Evolutionary conservation across 768 basidiomycete species (phyloP).

Genomic region (Wakefieldia striispora): DNA sequence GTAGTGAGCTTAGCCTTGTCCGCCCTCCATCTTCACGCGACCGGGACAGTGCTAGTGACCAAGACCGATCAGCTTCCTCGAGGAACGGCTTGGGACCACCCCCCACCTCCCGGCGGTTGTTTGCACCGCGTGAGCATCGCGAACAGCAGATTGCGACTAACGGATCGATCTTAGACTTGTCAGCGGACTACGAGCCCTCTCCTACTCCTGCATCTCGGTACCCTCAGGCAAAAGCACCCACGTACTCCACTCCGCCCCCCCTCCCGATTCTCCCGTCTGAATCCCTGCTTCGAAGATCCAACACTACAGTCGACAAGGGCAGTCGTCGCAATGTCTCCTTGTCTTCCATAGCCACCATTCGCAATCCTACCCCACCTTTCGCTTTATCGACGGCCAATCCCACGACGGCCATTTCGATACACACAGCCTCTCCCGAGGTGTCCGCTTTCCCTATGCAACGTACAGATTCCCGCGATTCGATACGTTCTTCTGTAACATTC

Average conservation of each 20-base stretch:
- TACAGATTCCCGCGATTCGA: slow-evolving; percentile 46
- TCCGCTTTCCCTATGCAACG: slow-evolving; percentile 37
- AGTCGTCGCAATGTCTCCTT: slow-evolving; percentile 44
- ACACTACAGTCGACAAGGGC: slow-evolving; percentile 22
- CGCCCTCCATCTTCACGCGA: slow-evolving; percentile 28
- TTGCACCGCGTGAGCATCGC: slow-evolving; percentile 56
- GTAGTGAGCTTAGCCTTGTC: slow-evolving; percentile 16
- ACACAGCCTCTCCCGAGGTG: slow-evolving; percentile 47
- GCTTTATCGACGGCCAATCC: slow-evolving; percentile 53
- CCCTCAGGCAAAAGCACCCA: slow-evolving; percentile 36
- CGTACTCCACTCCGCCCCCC: slow-evolving; percentile 56
- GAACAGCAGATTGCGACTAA: slow-evolving; percentile 35
- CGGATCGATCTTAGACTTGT: slow-evolving; percentile 23
- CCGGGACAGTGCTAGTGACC: slow-evolving; percentile 27
- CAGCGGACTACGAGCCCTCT: slow-evolving; percentile 42
- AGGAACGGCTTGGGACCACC: slow-evolving; percentile 23
- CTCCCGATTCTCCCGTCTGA: slow-evolving; percentile 62
- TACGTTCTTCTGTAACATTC: slow-evolving; percentile 55
- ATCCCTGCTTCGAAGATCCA: slow-evolving; percentile 33
- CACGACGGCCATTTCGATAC: slow-evolving; percentile 65
- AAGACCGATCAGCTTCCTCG: slow-evolving; percentile 24
- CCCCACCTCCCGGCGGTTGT: slow-evolving; percentile 47
- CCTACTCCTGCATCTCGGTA: slow-evolving; percentile 43
- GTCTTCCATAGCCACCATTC: slow-evolving; percentile 44
- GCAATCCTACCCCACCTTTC: slow-evolving; percentile 41